Evolutionary conservation across 768 basidiomycete species (phyloP).

Genomic region (Pulveroboletus sp.): DNA sequence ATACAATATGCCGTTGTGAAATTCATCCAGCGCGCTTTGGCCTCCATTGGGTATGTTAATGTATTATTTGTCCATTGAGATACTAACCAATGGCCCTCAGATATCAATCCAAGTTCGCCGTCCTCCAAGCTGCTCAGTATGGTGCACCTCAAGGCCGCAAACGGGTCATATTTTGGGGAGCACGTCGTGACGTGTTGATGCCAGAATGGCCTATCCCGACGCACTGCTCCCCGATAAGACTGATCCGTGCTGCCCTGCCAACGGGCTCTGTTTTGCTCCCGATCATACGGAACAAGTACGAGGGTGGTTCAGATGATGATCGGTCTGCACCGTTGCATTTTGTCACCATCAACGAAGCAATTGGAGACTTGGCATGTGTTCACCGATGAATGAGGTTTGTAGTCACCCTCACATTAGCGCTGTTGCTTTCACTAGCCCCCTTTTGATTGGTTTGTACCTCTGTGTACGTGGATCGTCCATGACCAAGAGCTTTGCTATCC

Average conservation of each 20-base stretch:
- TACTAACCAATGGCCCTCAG: slow-evolving; percentile 4
- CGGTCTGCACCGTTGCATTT: slow-evolving; percentile 54
- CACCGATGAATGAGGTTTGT: slow-evolving; percentile 5
- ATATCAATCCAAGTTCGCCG: slow-evolving; percentile 64
- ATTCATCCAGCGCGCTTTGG: slow-evolving; percentile 54
- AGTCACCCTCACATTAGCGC: slow-evolving; percentile 1
- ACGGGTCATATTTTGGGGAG: slow-evolving; percentile 66
- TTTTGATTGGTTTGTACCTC: slow-evolving; percentile 58
- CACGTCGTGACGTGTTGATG: slow-evolving; percentile 49
- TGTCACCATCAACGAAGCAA: slow-evolving; percentile 61
- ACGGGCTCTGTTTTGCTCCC: slow-evolving; percentile 40
- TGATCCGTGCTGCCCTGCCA: slow-evolving; percentile 37
- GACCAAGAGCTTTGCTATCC: background rate
- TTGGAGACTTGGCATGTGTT: slow-evolving; percentile 59
- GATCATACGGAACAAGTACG: slow-evolving; percentile 39
- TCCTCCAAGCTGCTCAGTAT: slow-evolving; percentile 67
- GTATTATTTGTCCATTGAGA: background rate
- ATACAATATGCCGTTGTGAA: slow-evolving; percentile 61
- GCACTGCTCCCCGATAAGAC: slow-evolving; percentile 41
- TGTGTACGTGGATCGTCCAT: background rate
- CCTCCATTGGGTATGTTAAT: slow-evolving; percentile 56
- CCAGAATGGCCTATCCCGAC: slow-evolving; percentile 64
- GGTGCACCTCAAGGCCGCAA: slow-evolving; percentile 66
- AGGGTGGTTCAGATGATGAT: slow-evolving; percentile 28
- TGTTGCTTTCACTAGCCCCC: slow-evolving; percentile 38